phyloP scores from a whole-genome alignment of 129 eudicot species.

The Centrapalus pauciflorus region DNA sequence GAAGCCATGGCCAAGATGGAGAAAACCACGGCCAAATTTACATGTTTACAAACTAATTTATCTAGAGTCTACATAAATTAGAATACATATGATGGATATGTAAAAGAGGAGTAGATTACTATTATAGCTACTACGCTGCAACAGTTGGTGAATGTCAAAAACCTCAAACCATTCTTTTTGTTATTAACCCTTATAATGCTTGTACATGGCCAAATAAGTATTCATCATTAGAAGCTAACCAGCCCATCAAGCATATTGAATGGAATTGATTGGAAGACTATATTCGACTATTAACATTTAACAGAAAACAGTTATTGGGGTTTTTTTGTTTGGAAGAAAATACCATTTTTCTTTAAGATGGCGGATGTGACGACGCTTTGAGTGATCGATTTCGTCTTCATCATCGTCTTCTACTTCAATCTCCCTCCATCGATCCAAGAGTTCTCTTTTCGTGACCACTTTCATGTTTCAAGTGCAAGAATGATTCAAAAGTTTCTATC shows the following conservation, averaged over 20 bases:
- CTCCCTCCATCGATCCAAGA: conserved; percentile 68
- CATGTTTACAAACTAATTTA: background rate
- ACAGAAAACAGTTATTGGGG: background rate
- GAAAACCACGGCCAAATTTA: no score
- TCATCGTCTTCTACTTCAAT: conserved; percentile 70
- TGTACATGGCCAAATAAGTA: background rate
- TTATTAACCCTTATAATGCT: background rate
- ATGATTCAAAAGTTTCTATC: no score
- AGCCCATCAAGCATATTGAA: background rate
- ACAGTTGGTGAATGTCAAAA: background rate
- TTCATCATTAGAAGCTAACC: conserved; percentile 1
- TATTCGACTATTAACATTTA: background rate
- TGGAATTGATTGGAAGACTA: background rate
- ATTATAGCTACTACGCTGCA: background rate
- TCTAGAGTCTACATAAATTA: background rate
- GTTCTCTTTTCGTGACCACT: conserved; percentile 39
- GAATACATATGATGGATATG: background rate
- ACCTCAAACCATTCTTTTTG: background rate
- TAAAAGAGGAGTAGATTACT: background rate
- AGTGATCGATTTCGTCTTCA: conserved; percentile 23
- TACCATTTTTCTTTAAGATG: conserved; percentile 75
- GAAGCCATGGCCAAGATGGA: no score
- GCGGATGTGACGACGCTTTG: conserved; percentile 46
- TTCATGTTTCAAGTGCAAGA: conserved; percentile 21
- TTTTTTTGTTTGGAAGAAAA: background rate